These are phyloP conservation scores for Tolypocladium cylindrosporum DNA, from an alignment of 2,329 filamentous ascomycete species.

Conservation along the genomic window DNA sequence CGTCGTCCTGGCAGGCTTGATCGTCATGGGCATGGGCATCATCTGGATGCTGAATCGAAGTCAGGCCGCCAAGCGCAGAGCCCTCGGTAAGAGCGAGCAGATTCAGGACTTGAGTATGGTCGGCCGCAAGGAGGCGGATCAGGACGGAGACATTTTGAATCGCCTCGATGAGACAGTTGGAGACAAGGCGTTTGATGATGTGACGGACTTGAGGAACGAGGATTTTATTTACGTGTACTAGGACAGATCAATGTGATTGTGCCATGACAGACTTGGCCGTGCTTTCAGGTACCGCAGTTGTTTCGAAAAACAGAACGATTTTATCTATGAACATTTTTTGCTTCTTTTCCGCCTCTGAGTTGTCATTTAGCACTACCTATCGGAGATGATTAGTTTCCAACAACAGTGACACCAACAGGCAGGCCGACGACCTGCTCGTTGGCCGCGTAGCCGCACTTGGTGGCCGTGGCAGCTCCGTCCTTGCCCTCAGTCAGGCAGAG, in stretches of 20 bases:
- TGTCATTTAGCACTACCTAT: neutral
- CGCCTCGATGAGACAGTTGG: slow-evolving; percentile 5
- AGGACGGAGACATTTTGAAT: slow-evolving; percentile 3
- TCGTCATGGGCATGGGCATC: slow-evolving; percentile 30
- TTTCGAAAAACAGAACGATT: too few relatives aligned
- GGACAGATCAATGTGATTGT: neutral
- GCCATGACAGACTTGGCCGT: too few relatives aligned
- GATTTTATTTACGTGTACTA: slow-evolving; percentile 51
- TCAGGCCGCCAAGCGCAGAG: slow-evolving; percentile 38
- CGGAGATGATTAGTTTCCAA: neutral
- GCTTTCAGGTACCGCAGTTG: too few relatives aligned
- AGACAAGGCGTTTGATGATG: slow-evolving; percentile 30
- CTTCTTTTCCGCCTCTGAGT: too few relatives aligned
- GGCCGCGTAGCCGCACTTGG: slow-evolving; percentile 23
- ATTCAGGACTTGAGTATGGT: slow-evolving; percentile 50
- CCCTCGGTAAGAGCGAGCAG: slow-evolving; percentile 48
- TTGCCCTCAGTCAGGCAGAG: slow-evolving; percentile 28
- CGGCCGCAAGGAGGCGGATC: slow-evolving; percentile 6
- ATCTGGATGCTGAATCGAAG: slow-evolving; percentile 42
- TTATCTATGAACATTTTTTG: too few relatives aligned
- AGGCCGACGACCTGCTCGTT: slow-evolving; percentile 36
- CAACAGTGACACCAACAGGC: slow-evolving; percentile 24
- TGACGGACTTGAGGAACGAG: slow-evolving; percentile 54
- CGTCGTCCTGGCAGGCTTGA: slow-evolving; percentile 43
- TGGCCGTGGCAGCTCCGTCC: slow-evolving; percentile 12